A percentile compares a stretch with the other conserved stretches of the same genome.
Conservation (phyloP, 202 grass and related monocot species). For the Eragrostis tef region DNA sequence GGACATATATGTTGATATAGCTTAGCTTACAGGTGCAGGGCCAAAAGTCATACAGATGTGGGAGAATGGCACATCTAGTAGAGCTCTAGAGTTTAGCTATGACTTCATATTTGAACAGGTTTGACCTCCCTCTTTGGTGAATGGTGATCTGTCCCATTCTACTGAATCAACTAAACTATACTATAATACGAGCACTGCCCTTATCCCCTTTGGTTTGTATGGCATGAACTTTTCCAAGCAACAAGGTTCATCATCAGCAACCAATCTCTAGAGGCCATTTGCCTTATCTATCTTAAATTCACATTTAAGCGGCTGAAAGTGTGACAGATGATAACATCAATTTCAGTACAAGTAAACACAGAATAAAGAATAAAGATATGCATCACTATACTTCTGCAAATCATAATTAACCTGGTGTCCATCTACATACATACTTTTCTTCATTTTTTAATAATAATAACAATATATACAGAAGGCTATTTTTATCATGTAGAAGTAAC, state of each 20-base stretch:
- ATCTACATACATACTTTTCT: constrained; percentile 17
- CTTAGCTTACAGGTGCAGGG: neutral
- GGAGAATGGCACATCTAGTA: neutral
- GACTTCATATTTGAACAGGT: constrained; percentile 8
- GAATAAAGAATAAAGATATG: neutral
- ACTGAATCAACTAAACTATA: constrained; percentile 17
- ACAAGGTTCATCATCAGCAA: neutral
- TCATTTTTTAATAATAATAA: neutral
- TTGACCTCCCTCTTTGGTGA: constrained; percentile 37
- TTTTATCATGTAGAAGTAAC: constrained; percentile 30
- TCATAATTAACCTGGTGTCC: constrained; percentile 26
- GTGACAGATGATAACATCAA: neutral
- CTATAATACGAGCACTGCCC: neutral
- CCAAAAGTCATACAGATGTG: neutral
- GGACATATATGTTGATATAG: constrained; percentile 10
- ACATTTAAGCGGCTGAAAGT: neutral
- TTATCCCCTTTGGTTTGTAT: constrained; percentile 31
- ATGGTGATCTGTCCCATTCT: constrained; percentile 52
- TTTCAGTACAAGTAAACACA: constrained; percentile 16
- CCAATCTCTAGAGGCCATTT: constrained; percentile 38
- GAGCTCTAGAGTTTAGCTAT: neutral
- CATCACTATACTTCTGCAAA: constrained; percentile 8
- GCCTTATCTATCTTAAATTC: constrained; percentile 20
- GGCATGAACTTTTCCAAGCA: constrained; percentile 31
- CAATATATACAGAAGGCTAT: neutral